Evolutionary conservation across 495 filamentous ascomycete genomes (phyloP), one percentile per base, ranked within the genome.

Genomic region (Podospora sp.): DNA sequence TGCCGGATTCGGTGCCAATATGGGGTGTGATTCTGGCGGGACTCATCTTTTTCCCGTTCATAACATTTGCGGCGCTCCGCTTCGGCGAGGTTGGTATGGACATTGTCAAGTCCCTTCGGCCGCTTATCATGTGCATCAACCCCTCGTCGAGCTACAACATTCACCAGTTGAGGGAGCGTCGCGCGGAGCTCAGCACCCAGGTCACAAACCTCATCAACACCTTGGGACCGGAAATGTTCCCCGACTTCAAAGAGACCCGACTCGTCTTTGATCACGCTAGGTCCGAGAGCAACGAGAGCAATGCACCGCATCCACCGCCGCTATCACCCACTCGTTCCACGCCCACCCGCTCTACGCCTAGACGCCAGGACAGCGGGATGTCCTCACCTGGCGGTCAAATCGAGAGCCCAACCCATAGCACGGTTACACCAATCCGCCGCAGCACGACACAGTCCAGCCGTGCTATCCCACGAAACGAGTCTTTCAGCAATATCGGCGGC

Each of bases 51-150:
- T 97, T 96, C 81, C 92, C 93, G 0, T 83, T 88, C 24, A 91
- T 97, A 77, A 97, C 93, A 4, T 97, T 96, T 74, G 94, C 92
- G 2, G 93, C 96, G 9, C 89, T 99, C 36, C 91, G 95, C 6
- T 96, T 98, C 72, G 95, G 95, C 52, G 95, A 99, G 77, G 88
- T 94, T 59, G 95, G 93, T 33, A 98, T 99, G 94, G 95, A 99
- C 73, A 97, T 99, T 57, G 69, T 93, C 79, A 99, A 98, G 79
- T 98, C 95, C 0, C 87, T 99, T 14, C 86, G 91, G 0, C 95
- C 95, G 0, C 87, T 99, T 9, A 79, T 96, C n/a, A 79, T 97
- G n/a, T 92, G 89, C 58, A 83, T 99, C 66, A 91, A 90, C 69
- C 95, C 95, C 1, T 87, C 88, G 9, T 92, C 91, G 1, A 88